Base-by-base conservation (phyloP, 352 stramenopile genomes). In the Phytophthora hibernalis region DNA sequence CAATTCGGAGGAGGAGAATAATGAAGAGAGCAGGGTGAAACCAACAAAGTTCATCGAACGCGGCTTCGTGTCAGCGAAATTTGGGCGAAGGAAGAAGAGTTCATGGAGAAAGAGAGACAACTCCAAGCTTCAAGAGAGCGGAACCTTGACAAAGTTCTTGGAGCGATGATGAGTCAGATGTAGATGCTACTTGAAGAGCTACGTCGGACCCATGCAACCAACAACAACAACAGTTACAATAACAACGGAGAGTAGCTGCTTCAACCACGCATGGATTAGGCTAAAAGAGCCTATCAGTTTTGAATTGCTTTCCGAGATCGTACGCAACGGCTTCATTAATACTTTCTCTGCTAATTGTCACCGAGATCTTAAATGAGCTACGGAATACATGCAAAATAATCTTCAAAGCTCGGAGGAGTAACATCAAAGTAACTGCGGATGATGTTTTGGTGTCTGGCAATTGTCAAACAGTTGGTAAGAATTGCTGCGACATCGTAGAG, bases 351-450 rank as follows among this genome's bases (percentile, higher is more conserved):
- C 26, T 30, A 30, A 30, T 30, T 6, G 26, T 6, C 26, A 30
- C 6, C 26, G 26, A 30, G 26, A 6, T 30, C 3, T 30, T 30
- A 2, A 30, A 6, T 6, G 26, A 30, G 26, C 26, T 30, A 30
- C 26, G 26, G 26, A 30, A 30, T 2, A 30, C 26, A 21, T 5
- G 18, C 33, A 50, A 42, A 59, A 50, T 42, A 59, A 7, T 40
- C 38, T 50, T 49, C 38, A 59, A 59, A 59, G 16, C 5, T 59
- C 4, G 37, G 52, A n/a, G 52, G 47, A 5, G 22, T n/a, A 15
- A 45, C 28, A 15, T 53, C 54, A 9, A 61, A 44, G 42, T 61
- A 61, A 20, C 54, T 44, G 20, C 40, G 53, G 13, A 22, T 53
- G 40, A 53, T 22, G 22, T 53, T 53, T 45, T 45, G 54, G 42